These are phyloP conservation scores for Pythium volutum DNA, from an alignment of 352 stramenopile species.

Conservation along the genomic window DNA sequence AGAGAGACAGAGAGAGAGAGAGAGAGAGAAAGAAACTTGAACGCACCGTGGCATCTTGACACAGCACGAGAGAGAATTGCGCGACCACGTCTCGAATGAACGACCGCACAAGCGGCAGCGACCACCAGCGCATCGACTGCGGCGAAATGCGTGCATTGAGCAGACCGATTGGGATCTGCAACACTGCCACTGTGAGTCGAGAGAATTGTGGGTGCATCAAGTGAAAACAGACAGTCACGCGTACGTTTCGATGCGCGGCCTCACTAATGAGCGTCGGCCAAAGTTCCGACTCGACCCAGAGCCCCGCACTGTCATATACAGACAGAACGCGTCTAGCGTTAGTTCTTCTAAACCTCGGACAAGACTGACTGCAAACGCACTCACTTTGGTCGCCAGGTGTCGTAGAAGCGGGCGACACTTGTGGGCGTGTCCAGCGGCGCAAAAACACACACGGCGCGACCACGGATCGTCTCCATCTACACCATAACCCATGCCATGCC, in stretches of 20 bases:
- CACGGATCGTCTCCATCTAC: conserved; percentile 21
- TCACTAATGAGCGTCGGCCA: conserved; percentile 71
- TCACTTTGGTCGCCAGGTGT: conserved; percentile 60
- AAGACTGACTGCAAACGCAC: conserved; percentile 1
- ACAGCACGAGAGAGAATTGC: conserved; percentile 55
- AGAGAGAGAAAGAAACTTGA: not conserved
- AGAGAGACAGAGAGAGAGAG: not conserved
- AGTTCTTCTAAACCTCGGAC: not conserved
- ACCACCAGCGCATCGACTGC: conserved; percentile 50
- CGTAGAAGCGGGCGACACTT: conserved; percentile 56
- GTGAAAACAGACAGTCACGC: not conserved
- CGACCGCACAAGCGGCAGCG: conserved; percentile 28
- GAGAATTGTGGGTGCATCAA: not conserved
- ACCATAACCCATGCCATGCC: not conserved
- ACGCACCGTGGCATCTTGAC: conserved; percentile 50
- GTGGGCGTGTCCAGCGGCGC: conserved; percentile 57
- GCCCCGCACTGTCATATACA: conserved; percentile 32
- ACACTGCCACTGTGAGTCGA: too few relatives aligned
- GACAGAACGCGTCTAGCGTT: not conserved
- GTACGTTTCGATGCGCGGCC: conserved; percentile 35
- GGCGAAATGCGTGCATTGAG: conserved; percentile 65
- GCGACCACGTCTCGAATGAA: conserved; percentile 22
- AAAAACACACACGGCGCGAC: conserved; percentile 44
- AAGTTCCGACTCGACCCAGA: conserved; percentile 84
- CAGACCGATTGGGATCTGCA: conserved; percentile 51